These are phyloP conservation scores for Trametes coccinea DNA, from an alignment of 768 basidiomycete species.

Conservation along the genomic window DNA sequence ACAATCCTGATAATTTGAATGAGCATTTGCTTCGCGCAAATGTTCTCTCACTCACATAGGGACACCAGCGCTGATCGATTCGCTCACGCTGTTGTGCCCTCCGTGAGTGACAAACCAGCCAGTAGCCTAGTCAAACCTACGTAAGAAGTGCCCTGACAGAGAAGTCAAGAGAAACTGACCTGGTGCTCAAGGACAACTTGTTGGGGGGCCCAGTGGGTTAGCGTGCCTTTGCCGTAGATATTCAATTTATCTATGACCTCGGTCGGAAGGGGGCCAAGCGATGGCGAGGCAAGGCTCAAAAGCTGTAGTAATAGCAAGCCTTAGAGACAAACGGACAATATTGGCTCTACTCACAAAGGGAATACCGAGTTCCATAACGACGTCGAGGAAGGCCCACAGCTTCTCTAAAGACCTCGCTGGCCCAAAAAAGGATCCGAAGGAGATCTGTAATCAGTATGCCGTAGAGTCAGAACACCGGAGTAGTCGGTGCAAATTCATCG, in stretches of 20 bases:
- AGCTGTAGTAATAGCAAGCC: background rate
- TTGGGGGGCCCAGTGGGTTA: conserved; percentile 20
- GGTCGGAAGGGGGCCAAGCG: conserved; percentile 3
- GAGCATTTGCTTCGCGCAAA: background rate
- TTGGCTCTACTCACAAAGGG: conserved; percentile 21
- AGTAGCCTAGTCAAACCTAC: conserved; percentile 8
- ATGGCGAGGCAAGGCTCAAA: conserved; percentile 17
- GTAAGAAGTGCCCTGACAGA: background rate
- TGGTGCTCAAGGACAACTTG: conserved; percentile 18
- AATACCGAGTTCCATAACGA: conserved; percentile 20
- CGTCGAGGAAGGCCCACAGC: conserved; percentile 23
- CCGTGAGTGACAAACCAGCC: conserved; percentile 29
- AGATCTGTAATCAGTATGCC: conserved; percentile 9
- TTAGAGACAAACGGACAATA: background rate
- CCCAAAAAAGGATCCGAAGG: conserved; percentile 25
- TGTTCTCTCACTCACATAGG: conserved; percentile 8
- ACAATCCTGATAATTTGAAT: conserved; percentile 21
- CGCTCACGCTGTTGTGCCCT: conserved; percentile 29
- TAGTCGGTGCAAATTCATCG: too few relatives aligned
- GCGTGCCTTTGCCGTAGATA: conserved; percentile 5
- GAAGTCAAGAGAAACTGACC: background rate
- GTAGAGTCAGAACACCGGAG: too few relatives aligned
- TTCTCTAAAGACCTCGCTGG: conserved; percentile 19
- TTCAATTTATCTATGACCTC: conserved; percentile 16
- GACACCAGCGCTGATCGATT: conserved; percentile 26